Evolutionary conservation across 2,329 filamentous ascomycete genomes (phyloP).

Genomic region (Geoglossum cookeanum): DNA sequence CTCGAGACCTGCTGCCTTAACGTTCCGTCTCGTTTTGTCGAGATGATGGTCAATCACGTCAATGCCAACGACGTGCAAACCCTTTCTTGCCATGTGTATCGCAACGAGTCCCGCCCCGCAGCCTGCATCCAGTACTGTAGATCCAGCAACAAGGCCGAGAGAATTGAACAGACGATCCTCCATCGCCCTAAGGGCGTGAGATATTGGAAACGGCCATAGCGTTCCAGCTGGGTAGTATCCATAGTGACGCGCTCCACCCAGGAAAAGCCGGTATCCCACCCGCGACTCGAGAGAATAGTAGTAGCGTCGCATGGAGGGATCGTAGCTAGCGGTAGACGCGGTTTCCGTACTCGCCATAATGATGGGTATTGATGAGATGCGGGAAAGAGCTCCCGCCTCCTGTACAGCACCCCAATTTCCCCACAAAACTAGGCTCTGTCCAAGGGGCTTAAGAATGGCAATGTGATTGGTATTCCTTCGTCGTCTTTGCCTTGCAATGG

Average conservation of each 20-base stretch:
- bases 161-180: conserved; percentile 27
- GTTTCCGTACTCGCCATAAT: neutral
- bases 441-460: too few species aligned
- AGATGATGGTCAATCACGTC: conserved; percentile 32
- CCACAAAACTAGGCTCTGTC: too few species aligned
- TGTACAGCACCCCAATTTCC: too few species aligned
- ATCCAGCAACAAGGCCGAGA: conserved; percentile 21
- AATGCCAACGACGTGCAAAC: conserved; percentile 26
- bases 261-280: conserved; percentile 24
- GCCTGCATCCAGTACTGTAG: conserved; percentile 32
- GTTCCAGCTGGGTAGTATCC: conserved; percentile 29
- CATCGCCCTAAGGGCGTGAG: conserved; percentile 26
- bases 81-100: conserved; percentile 25
- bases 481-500: too few species aligned
- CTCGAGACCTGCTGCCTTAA: conserved; percentile 18
- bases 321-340: neutral
- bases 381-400: neutral
- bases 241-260: conserved; percentile 32
- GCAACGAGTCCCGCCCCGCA: conserved; percentile 32
- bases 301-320: conserved; percentile 4
- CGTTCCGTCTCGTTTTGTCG: conserved; percentile 23
- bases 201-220: conserved; percentile 30
- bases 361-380: neutral
- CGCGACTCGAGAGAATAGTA: conserved; percentile 15
- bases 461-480: too few species aligned